Conservation (phyloP, 768 basidiomycete species). For the Suillus placidus region DNA sequence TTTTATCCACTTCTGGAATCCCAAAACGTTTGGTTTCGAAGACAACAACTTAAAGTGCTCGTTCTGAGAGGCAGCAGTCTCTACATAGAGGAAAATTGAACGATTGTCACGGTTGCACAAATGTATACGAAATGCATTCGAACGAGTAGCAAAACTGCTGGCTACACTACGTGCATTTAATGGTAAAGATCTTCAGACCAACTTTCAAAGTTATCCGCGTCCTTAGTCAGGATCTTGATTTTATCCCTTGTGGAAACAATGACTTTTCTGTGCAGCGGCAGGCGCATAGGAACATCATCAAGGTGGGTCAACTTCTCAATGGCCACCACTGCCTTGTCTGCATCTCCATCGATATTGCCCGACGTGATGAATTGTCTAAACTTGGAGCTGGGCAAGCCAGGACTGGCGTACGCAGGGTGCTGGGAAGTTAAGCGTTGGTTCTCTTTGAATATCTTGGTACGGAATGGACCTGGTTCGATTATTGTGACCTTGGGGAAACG, state of each 20-base stretch:
- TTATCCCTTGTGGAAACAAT: slow-evolving; percentile 8
- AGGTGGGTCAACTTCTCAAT: slow-evolving; percentile 12
- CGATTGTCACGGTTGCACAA: no score
- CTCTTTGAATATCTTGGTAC: slow-evolving; percentile 14
- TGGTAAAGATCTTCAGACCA: slow-evolving; percentile 15
- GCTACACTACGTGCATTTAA: not conserved
- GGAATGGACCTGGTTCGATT: slow-evolving; percentile 16
- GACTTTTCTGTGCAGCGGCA: slow-evolving; percentile 13
- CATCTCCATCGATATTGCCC: slow-evolving; percentile 10
- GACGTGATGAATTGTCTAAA: slow-evolving; percentile 1
- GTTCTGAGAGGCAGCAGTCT: not conserved
- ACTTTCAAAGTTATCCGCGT: slow-evolving; percentile 5
- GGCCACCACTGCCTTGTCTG: slow-evolving; percentile 13
- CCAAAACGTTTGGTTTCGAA: no score
- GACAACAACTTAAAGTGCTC: no score
- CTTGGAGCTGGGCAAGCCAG: slow-evolving; percentile 8
- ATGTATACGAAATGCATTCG: not conserved
- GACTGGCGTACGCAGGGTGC: slow-evolving; percentile 13
- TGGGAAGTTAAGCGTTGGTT: slow-evolving; percentile 2
- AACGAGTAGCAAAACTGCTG: not conserved
- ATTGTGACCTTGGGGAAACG: slow-evolving; percentile 9
- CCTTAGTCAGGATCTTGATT: slow-evolving; percentile 5
- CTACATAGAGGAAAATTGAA: not conserved
- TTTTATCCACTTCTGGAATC: no score
- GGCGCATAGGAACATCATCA: slow-evolving; percentile 14